phyloP scores from a whole-genome alignment of 108 stramenopile species.

The Stephanodiscus minutulus region DNA sequence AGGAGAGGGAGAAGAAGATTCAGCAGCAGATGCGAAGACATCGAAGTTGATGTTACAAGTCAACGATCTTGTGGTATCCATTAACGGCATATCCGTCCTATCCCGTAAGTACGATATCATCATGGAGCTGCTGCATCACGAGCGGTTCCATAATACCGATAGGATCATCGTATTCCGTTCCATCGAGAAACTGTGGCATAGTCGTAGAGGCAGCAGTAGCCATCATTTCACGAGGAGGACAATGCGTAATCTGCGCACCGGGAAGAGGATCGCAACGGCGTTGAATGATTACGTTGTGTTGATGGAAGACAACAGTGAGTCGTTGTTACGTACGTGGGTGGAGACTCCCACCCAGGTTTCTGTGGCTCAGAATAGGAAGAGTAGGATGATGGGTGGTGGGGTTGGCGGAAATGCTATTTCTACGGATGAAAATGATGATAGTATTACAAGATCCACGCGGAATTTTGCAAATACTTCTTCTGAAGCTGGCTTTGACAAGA shows the following conservation, averaged over 20 bases:
- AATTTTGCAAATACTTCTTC: too few species aligned
- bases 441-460: background rate
- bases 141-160: constrained; percentile 9
- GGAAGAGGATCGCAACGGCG: constrained; percentile 30
- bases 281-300: constrained; percentile 26
- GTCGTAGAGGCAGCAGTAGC: background rate
- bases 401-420: background rate
- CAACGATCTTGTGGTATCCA: constrained; percentile 43
- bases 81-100: constrained; percentile 39
- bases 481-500: too few species aligned
- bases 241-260: constrained; percentile 30
- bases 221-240: constrained; percentile 22
- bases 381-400: background rate
- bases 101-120: constrained; percentile 34
- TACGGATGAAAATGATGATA: background rate
- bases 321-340: constrained; percentile 35
- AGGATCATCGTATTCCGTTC: constrained; percentile 35
- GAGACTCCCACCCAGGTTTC: constrained; percentile 38
- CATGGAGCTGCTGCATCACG: constrained; percentile 15
- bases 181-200: constrained; percentile 38
- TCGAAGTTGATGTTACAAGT: constrained; percentile 25
- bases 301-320: constrained; percentile 22
- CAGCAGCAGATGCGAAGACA: background rate
- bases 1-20: background rate
- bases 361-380: constrained; percentile 7